A percentile compares a stretch with the other conserved stretches of the same genome.
These are phyloP conservation scores for Acanthamoeba triangularis DNA, from an alignment of 208 protist species.

Conservation along the genomic window DNA sequence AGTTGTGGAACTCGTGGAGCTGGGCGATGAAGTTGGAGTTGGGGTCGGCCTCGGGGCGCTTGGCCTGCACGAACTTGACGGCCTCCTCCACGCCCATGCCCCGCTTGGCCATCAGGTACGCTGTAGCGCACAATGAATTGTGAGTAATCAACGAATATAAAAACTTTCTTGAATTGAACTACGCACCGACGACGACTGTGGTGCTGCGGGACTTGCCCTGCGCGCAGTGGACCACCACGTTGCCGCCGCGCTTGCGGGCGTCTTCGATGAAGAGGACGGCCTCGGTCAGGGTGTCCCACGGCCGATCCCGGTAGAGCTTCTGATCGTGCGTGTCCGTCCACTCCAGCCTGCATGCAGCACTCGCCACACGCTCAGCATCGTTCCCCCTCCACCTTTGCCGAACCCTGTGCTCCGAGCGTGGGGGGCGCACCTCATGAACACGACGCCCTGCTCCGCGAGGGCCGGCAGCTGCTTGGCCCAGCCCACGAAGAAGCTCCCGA, in stretches of 20 bases:
- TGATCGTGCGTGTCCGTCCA: constrained; percentile 35
- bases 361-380: neutral
- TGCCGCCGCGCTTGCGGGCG: neutral
- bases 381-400: too few relatives aligned
- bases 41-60: constrained; percentile 11
- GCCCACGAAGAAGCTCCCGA: constrained; percentile 34
- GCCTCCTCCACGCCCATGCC: constrained; percentile 8
- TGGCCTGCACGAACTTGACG: neutral
- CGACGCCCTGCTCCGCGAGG: neutral
- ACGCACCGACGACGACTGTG: neutral
- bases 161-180: too few relatives aligned
- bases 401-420: neutral
- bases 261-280: constrained; percentile 48
- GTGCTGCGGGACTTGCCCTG: constrained; percentile 17
- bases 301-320: neutral
- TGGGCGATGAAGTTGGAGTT: constrained; percentile 22
- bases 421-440: neutral
- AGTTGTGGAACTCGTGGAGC: constrained; percentile 1
- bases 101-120: constrained; percentile 43
- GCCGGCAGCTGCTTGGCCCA: constrained; percentile 42
- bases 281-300: constrained; percentile 5
- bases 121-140: neutral
- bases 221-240: constrained; percentile 29
- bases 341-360: neutral
- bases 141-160: neutral